Base-by-base conservation (phyloP, 176 grass and related monocot genomes). In the Aegilops longissima region DNA sequence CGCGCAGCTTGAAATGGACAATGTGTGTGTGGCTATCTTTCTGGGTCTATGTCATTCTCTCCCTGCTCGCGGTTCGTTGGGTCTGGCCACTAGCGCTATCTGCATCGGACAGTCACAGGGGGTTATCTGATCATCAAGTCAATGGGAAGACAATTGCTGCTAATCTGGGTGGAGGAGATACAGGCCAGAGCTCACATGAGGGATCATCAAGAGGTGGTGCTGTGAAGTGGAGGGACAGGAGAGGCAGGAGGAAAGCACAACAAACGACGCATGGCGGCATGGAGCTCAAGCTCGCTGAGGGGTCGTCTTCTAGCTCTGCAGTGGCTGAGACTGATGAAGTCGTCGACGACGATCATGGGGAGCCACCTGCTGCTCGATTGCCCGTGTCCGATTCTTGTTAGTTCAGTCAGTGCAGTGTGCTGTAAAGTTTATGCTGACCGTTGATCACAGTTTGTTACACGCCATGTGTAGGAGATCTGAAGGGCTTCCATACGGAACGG, bases 1-100 rank as follows among this genome's bases (percentile, higher is more conserved):
- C 29, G 2, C 81, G 36, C 7, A 21, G 76, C 1, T 69, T 84
- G 61, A 87, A 76, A 56, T 91, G 85, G 80, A 91, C 85, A 80
- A 12, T 87, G 4, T 87, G 34, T 1, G 80, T 91, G 1, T 91
- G 89, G 89, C 21, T 84, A 7, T 91, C 85, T n/a, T 47, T 35
- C 14, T 80, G 14, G 35, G 35, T 91, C 13, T 84, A 61, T 1
- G 2, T 29, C 27, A 12, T 17, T 10, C 75, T 66, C 8, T 4
- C 82, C 36, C 18, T 47, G 44, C 25, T 84, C 12, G 35, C 67
- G 3, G 2, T 80, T 47, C 80, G 75, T 58, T 84, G 80, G 42
- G 80, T 45, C 2, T 9, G 73, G 18, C 17, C 54, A 11, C 18
- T 59, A 0, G 33, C 6, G 0, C 20, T 21, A 7, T 87, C 66